These are phyloP conservation scores for Trametes maxima DNA, from an alignment of 768 basidiomycete species.

Conservation along the genomic window DNA sequence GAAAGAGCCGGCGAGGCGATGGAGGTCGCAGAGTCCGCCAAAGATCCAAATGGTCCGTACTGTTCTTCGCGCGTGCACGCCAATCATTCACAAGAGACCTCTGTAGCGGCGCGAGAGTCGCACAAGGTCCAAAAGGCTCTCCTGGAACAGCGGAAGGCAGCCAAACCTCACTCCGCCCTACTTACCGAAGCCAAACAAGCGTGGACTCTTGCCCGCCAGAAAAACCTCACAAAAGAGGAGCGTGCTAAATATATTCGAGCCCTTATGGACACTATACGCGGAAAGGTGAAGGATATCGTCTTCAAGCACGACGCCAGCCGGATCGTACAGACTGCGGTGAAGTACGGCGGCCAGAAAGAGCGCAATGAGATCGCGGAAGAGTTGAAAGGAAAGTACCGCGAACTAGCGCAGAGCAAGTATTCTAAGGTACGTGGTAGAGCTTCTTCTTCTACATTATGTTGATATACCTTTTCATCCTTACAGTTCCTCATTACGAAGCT, in stretches of 20 bases:
- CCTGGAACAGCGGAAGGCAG: conserved; percentile 68
- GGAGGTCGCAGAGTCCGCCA: conserved; percentile 32
- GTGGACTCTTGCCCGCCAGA: conserved; percentile 77
- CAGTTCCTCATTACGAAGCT: conserved; percentile 85
- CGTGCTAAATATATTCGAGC: conserved; percentile 73
- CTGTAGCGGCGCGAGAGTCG: conserved; percentile 62
- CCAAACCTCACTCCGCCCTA: conserved; percentile 75
- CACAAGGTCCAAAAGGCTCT: conserved; percentile 72
- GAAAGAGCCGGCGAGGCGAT: conserved; percentile 41
- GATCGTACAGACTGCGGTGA: conserved; percentile 81
- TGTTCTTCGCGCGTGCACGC: conserved; percentile 2
- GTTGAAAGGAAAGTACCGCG: conserved; percentile 77
- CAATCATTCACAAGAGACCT: conserved; percentile 4
- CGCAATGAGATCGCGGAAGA: conserved; percentile 81
- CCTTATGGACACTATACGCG: conserved; percentile 76
- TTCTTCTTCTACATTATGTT: background rate
- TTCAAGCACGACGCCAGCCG: conserved; percentile 92
- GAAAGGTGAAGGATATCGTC: conserved; percentile 82
- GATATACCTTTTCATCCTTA: background rate
- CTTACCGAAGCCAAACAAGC: conserved; percentile 72
- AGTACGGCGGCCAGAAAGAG: conserved; percentile 74
- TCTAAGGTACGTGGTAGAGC: conserved; percentile 63
- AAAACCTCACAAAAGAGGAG: conserved; percentile 67
- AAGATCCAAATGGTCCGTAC: conserved; percentile 62
- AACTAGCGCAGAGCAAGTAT: conserved; percentile 84